These are phyloP conservation scores for Phytophthora palmivora DNA, from an alignment of 352 stramenopile genomes.

Conservation along the genomic window DNA sequence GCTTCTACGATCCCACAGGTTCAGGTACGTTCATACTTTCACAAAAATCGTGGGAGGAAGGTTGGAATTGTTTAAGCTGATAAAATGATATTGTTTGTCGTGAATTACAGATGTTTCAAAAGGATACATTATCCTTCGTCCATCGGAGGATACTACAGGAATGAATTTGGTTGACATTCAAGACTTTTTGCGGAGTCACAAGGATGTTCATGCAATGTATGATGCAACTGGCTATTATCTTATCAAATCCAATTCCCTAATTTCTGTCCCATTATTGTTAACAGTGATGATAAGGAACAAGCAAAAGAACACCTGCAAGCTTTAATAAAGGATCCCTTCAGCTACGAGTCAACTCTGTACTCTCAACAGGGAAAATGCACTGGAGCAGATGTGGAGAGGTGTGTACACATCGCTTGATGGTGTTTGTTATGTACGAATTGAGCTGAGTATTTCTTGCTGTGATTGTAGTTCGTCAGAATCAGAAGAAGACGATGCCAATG, in stretches of 20 bases:
- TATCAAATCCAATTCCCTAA: background rate
- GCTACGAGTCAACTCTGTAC: constrained; percentile 15
- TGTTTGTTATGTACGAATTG: background rate
- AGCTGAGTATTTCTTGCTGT: constrained; percentile 12
- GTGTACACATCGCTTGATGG: background rate
- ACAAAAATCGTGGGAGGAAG: background rate
- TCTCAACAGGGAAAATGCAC: constrained; percentile 13
- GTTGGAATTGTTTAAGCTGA: background rate
- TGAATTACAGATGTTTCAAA: constrained; percentile 41
- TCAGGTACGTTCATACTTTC: constrained; percentile 17
- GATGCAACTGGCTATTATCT: background rate
- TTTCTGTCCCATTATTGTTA: constrained; percentile 3
- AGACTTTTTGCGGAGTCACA: constrained; percentile 25
- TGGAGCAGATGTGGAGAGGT: constrained; percentile 23
- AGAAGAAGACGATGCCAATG: constrained; percentile 42
- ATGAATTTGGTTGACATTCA: constrained; percentile 23
- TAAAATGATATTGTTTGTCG: background rate
- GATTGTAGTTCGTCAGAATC: constrained; percentile 28
- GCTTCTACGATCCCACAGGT: constrained; percentile 36
- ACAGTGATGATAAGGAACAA: constrained; percentile 34
- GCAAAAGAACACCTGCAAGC: constrained; percentile 37
- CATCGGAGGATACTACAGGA: constrained; percentile 38
- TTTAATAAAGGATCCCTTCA: constrained; percentile 33
- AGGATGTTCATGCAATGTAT: constrained; percentile 28
- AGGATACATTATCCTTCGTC: constrained; percentile 41